These are phyloP conservation scores for Syncephalastrum racemosum DNA, from an alignment of 371 early-diverging fungal species.

Conservation along the genomic window DNA sequence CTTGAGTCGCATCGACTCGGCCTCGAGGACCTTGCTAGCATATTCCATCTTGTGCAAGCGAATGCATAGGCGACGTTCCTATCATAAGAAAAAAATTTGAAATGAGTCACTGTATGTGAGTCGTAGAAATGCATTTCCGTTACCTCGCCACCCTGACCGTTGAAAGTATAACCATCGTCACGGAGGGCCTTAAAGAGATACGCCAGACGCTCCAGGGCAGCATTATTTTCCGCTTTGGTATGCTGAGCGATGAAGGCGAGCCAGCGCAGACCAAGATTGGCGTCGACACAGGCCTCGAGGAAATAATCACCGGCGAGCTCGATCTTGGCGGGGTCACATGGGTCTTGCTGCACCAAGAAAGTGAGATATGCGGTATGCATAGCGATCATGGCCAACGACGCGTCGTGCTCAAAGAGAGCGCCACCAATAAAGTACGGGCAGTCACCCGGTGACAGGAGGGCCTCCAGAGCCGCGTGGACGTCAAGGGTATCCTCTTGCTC, in stretches of 20 bases:
- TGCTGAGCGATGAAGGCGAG: slow-evolving; percentile 49
- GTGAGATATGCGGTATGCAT: slow-evolving; percentile 64
- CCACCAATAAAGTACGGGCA: slow-evolving; percentile 61
- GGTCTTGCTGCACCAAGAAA: slow-evolving; percentile 36
- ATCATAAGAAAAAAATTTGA: neutral
- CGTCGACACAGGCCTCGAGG: slow-evolving; percentile 53
- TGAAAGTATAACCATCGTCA: slow-evolving; percentile 2
- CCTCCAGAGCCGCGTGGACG: slow-evolving; percentile 9
- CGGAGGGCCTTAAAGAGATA: slow-evolving; percentile 28
- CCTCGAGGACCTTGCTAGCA: slow-evolving; percentile 26
- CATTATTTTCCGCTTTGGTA: slow-evolving; percentile 10
- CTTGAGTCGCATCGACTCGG: slow-evolving; percentile 36
- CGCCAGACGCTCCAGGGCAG: slow-evolving; percentile 29
- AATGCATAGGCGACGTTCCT: slow-evolving; percentile 34
- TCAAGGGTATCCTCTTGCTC: slow-evolving; percentile 26
- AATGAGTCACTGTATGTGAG: no score
- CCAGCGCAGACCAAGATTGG: slow-evolving; percentile 51
- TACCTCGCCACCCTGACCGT: neutral
- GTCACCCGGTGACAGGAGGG: slow-evolving; percentile 45
- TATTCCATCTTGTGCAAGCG: slow-evolving; percentile 38
- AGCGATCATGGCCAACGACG: slow-evolving; percentile 54
- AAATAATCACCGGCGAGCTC: slow-evolving; percentile 59
- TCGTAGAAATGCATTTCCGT: no score
- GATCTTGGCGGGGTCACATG: slow-evolving; percentile 19
- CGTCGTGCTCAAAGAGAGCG: slow-evolving; percentile 53